Conservation (phyloP, 2,329 filamentous ascomycete genomes). For the Verticillium isaacii region DNA sequence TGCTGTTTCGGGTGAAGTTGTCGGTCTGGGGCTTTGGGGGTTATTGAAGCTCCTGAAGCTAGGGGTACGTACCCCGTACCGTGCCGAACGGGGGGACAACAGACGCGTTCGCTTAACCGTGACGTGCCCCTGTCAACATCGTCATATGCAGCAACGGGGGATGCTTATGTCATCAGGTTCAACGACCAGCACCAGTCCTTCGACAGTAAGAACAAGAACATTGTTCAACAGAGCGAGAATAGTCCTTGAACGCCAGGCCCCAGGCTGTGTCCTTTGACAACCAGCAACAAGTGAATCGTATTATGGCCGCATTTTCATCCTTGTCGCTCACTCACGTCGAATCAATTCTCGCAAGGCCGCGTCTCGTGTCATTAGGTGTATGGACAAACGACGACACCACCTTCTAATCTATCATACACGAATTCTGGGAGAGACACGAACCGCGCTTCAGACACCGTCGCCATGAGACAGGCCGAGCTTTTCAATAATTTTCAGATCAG, state of each 20-base stretch:
- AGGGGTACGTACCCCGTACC: too few relatives aligned
- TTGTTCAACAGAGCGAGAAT: neutral
- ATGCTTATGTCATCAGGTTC: neutral
- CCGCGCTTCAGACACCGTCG: neutral
- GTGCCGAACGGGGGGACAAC: neutral
- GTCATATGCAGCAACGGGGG: neutral
- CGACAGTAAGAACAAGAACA: neutral
- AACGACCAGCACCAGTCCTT: neutral
- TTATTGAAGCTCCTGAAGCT: neutral
- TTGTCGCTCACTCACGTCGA: too few relatives aligned
- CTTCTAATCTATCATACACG: neutral
- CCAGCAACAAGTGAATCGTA: too few relatives aligned
- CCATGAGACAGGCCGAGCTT: neutral
- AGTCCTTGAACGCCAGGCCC: too few relatives aligned
- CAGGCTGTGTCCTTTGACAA: too few relatives aligned
- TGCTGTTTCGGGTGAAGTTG: slow-evolving; percentile 1
- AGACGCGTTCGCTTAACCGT: slow-evolving; percentile 2
- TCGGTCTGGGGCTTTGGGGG: neutral
- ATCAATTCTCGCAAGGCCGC: neutral
- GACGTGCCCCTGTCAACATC: neutral
- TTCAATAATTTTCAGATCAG: neutral
- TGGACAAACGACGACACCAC: neutral
- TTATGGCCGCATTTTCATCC: too few relatives aligned
- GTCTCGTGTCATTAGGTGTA: neutral
- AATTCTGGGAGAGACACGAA: neutral